Conservation (phyloP, 441 rosid species). For the Mallotus repandus region DNA sequence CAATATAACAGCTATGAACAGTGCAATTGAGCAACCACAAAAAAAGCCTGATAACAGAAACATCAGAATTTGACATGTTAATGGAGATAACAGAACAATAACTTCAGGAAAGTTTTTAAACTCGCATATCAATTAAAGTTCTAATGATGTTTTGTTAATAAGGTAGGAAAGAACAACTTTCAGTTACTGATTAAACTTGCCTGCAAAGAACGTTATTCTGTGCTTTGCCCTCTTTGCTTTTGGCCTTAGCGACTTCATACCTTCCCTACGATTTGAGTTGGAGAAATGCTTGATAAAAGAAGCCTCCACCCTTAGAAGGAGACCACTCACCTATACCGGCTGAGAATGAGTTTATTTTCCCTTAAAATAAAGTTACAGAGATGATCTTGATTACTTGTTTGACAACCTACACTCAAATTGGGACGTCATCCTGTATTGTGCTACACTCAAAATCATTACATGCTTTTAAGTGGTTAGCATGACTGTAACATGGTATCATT, state of each 20-base stretch:
- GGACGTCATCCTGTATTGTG: no score
- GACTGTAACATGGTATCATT: no score
- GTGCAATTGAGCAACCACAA: slow-evolving; percentile 58
- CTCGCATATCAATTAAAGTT: background rate
- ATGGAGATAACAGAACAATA: background rate
- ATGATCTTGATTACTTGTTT: no score
- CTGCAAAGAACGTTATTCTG: slow-evolving; percentile 61
- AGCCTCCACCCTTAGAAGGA: slow-evolving; percentile 60
- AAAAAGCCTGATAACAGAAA: slow-evolving; percentile 55
- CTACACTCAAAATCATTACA: no score
- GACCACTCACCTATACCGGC: slow-evolving; percentile 45
- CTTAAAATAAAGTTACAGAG: background rate
- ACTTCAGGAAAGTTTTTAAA: background rate
- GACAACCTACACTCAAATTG: no score
- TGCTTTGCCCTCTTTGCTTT: slow-evolving; percentile 59
- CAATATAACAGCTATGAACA: slow-evolving; percentile 50
- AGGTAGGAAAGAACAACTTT: background rate
- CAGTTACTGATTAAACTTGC: slow-evolving; percentile 26
- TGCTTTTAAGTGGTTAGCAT: no score
- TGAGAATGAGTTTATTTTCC: background rate
- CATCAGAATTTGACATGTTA: background rate
- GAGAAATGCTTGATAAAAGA: slow-evolving; percentile 60
- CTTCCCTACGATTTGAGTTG: slow-evolving; percentile 53
- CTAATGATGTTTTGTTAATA: background rate
- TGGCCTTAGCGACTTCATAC: slow-evolving; percentile 61